phyloP scores from a whole-genome alignment of 257 asterid genomes.

The Solanum infundibuliforme region DNA sequence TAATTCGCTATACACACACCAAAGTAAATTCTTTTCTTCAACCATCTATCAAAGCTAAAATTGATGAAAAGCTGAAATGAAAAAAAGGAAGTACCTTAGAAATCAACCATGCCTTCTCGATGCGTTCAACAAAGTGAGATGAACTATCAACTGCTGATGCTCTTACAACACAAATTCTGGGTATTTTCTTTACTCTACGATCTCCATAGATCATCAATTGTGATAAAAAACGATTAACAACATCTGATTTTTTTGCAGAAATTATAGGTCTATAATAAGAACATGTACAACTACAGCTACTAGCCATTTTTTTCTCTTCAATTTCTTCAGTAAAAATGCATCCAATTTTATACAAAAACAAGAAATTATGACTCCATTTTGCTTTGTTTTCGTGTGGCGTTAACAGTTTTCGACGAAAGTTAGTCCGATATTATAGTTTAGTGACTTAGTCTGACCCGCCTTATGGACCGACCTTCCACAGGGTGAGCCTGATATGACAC shows the following conservation, averaged over 20 bases:
- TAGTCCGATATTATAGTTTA: background rate
- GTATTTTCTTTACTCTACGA: background rate
- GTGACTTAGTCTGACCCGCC: background rate
- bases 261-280: constrained; percentile 4
- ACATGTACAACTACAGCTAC: background rate
- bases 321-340: background rate
- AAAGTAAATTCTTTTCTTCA: background rate
- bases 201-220: constrained; percentile 1
- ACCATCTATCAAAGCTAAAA: background rate
- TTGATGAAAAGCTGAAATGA: background rate
- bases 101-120: constrained; percentile 89
- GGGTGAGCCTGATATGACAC: no score
- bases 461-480: background rate
- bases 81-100: constrained; percentile 43
- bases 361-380: background rate
- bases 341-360: background rate
- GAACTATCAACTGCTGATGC: constrained; percentile 71
- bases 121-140: constrained; percentile 41
- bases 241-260: background rate
- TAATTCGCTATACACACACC: background rate
- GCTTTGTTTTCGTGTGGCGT: background rate
- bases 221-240: background rate
- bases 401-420: background rate
- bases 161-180: constrained; percentile 20
- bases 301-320: background rate